phyloP scores from a whole-genome alignment of 345 rosid genomes.

The Noccaea bulbosa region DNA sequence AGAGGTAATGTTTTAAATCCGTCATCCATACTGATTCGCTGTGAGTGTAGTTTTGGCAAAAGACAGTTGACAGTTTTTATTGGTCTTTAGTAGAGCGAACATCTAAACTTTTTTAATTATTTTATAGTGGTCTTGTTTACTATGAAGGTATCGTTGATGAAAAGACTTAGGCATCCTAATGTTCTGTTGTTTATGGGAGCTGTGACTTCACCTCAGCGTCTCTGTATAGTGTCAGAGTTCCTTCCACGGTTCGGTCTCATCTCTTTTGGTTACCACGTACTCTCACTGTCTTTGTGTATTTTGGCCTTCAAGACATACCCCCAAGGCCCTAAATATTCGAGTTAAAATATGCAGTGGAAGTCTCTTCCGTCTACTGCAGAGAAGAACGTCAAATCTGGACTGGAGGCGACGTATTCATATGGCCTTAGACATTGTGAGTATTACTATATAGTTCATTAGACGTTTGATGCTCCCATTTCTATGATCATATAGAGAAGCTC shows the following conservation, averaged over 20 bases:
- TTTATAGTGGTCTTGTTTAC: slow-evolving; percentile 24
- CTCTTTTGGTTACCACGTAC: slow-evolving; percentile 22
- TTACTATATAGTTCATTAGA: not conserved
- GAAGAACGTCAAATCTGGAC: slow-evolving; percentile 74
- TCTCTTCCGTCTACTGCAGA: slow-evolving; percentile 83
- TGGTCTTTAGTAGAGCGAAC: slow-evolving; percentile 14
- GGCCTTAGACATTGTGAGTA: slow-evolving; percentile 92
- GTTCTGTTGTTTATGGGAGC: slow-evolving; percentile 97
- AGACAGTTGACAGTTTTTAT: not conserved
- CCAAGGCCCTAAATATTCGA: slow-evolving; percentile 24
- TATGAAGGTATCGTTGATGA: slow-evolving; percentile 84
- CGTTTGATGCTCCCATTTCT: not conserved
- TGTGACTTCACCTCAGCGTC: slow-evolving; percentile 84
- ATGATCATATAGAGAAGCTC: not conserved
- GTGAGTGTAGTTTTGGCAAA: slow-evolving; percentile 3
- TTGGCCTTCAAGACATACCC: slow-evolving; percentile 10
- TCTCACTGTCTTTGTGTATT: slow-evolving; percentile 20
- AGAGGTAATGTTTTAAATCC: slow-evolving; percentile 62
- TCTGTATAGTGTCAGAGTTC: slow-evolving; percentile 98
- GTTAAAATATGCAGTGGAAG: slow-evolving; percentile 71
- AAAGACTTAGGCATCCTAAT: slow-evolving; percentile 95
- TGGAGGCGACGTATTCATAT: slow-evolving; percentile 87
- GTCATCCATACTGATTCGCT: slow-evolving; percentile 10
- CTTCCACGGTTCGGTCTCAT: slow-evolving; percentile 83
- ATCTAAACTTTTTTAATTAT: not conserved